A percentile compares a stretch with the other conserved stretches of the same genome.
These are phyloP conservation scores for Tripterygium wilfordii DNA, from an alignment of 177 flowering plant species.

Conservation along the genomic window DNA sequence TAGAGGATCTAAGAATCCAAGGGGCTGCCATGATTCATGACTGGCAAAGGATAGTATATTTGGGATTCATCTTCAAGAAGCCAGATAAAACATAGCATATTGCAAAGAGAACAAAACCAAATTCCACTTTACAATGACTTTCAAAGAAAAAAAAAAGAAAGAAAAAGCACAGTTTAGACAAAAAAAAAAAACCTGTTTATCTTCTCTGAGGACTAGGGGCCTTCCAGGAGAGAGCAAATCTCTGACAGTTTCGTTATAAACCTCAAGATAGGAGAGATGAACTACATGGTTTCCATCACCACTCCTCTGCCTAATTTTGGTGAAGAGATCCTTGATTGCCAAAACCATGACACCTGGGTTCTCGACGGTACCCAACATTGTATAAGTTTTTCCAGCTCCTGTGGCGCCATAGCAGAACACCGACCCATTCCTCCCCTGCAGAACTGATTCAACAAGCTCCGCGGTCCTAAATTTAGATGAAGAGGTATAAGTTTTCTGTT, in stretches of 20 bases:
- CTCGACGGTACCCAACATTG: slow-evolving; percentile 89
- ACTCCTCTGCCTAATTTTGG: slow-evolving; percentile 77
- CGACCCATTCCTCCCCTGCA: slow-evolving; percentile 89
- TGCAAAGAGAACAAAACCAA: too few species aligned
- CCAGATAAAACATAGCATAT: too few species aligned
- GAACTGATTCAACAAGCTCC: slow-evolving; percentile 82
- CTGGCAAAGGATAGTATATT: too few species aligned
- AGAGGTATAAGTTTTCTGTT: background rate
- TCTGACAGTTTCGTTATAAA: slow-evolving; percentile 87
- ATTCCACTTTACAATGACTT: too few species aligned
- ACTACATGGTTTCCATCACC: slow-evolving; percentile 86
- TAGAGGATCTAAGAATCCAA: too few species aligned
- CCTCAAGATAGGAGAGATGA: slow-evolving; percentile 93
- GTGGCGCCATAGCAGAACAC: slow-evolving; percentile 98
- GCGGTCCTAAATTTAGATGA: slow-evolving; percentile 55
- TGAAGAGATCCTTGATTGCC: slow-evolving; percentile 87
- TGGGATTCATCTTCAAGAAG: too few species aligned
- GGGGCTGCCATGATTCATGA: too few species aligned
- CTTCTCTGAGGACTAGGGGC: slow-evolving; percentile 91
- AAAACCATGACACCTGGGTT: slow-evolving; percentile 96
- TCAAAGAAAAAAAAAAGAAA: background rate
- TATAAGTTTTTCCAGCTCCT: slow-evolving; percentile 95
- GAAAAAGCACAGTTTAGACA: background rate
- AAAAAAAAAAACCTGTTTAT: slow-evolving; percentile 62
- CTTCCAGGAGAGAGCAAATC: slow-evolving; percentile 93